Percentiles rank a stretch among this genome's conserved stretches.
Conservation (phyloP, 2,329 filamentous ascomycete species). For the Acephala macrosclerotiorum region DNA sequence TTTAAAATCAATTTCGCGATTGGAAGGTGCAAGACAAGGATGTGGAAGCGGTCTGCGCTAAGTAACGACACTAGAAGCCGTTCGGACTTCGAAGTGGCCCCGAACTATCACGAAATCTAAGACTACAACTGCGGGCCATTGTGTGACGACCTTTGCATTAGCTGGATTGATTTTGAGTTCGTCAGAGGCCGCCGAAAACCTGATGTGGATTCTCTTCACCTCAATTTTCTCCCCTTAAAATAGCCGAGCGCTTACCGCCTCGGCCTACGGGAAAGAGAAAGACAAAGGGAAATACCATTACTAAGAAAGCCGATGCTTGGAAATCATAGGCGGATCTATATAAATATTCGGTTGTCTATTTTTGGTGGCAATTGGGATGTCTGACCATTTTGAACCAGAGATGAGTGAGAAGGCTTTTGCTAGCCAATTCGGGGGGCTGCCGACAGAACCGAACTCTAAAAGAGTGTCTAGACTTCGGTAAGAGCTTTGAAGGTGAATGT, state of each 20-base stretch:
- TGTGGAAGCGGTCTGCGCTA: not conserved
- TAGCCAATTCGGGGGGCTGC: too few relatives aligned
- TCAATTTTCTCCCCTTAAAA: not conserved
- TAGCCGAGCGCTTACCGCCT: conserved; percentile 3
- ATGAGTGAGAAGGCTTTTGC: too few relatives aligned
- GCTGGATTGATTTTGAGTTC: not conserved
- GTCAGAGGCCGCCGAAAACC: not conserved
- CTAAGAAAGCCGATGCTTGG: not conserved
- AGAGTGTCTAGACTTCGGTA: too few relatives aligned
- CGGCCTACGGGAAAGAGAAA: not conserved
- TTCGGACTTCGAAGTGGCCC: not conserved
- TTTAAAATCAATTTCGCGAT: not conserved
- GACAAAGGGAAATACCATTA: not conserved
- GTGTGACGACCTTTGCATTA: not conserved
- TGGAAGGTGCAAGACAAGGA: not conserved
- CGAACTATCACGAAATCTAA: not conserved
- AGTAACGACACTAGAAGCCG: not conserved
- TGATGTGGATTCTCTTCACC: not conserved
- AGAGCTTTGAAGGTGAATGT: too few relatives aligned
- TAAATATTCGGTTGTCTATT: not conserved
- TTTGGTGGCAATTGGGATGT: not conserved
- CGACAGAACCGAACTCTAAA: too few relatives aligned
- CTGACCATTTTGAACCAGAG: too few relatives aligned
- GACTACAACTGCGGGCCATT: not conserved
- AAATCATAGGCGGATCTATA: not conserved